Conservation (phyloP, 1,284 basidiomycete genomes). For the Cutaneotrichosporon sp. region DNA sequence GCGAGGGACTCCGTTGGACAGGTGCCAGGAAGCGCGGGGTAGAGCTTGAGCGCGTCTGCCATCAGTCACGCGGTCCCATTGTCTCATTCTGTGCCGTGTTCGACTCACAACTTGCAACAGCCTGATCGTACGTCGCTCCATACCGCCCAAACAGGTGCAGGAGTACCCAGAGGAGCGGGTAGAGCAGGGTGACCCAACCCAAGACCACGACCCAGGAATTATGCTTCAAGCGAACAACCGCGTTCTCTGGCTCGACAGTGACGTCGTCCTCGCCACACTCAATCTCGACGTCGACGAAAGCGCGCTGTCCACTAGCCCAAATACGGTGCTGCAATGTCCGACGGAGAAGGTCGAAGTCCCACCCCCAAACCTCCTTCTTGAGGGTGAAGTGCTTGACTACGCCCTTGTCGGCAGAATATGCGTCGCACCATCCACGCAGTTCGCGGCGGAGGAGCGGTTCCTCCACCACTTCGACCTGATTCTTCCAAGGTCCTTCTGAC, state of each 20-base stretch:
- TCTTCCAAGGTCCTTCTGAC: neutral
- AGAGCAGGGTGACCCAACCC: constrained; percentile 64
- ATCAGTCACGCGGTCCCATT: neutral
- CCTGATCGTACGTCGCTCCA: neutral
- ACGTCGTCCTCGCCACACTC: constrained; percentile 54
- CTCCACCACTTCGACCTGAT: neutral
- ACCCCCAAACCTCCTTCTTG: constrained; percentile 66
- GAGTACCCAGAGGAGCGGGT: constrained; percentile 62
- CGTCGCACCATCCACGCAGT: constrained; percentile 67
- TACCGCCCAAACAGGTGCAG: constrained; percentile 20
- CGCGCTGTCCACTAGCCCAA: constrained; percentile 59
- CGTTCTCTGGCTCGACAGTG: constrained; percentile 64
- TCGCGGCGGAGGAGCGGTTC: neutral
- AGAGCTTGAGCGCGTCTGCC: neutral
- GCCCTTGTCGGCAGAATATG: constrained; percentile 64
- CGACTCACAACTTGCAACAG: neutral
- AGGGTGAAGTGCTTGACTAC: constrained; percentile 67
- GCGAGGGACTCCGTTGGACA: neutral
- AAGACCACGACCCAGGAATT: constrained; percentile 65
- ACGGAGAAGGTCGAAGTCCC: constrained; percentile 58
- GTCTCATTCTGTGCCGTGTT: neutral
- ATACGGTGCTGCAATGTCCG: constrained; percentile 60
- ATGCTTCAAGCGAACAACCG: constrained; percentile 62
- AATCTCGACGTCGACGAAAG: constrained; percentile 47
- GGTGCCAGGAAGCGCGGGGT: neutral